phyloP scores from a whole-genome alignment of 495 filamentous ascomycete genomes.

The Penicillium mononematosum region DNA sequence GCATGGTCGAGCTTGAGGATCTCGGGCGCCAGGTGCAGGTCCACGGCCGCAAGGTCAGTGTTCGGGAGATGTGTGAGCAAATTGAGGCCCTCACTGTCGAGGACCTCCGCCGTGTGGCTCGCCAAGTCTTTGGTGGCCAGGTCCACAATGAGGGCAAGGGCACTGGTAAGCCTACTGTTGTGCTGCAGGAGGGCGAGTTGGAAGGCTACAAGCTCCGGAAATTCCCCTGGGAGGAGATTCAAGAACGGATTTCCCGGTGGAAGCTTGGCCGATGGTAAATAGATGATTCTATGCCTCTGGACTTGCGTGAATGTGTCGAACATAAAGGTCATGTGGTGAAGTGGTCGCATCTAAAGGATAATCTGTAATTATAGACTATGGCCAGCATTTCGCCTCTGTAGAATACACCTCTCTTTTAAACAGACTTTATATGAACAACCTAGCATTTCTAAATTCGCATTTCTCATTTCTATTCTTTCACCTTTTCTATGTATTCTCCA shows the following conservation, averaged over 20 bases:
- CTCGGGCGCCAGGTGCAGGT: conserved; percentile 94
- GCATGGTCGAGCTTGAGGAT: conserved; percentile 99
- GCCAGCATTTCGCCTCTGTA: conserved; percentile 24
- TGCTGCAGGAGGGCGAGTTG: conserved; percentile 72
- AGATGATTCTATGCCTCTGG: neutral
- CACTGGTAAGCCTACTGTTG: conserved; percentile 89
- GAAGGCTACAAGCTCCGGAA: conserved; percentile 45
- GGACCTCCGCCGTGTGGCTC: conserved; percentile 85
- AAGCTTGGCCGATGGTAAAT: conserved; percentile 68
- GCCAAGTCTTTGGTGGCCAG: conserved; percentile 70
- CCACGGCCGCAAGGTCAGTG: conserved; percentile 84
- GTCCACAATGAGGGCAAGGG: conserved; percentile 75
- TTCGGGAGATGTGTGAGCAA: conserved; percentile 85
- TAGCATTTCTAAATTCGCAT: neutral
- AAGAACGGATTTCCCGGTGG: conserved; percentile 80
- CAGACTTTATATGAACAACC: neutral
- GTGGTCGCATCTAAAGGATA: conserved; percentile 13
- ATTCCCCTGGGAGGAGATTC: conserved; percentile 85
- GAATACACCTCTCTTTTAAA: conserved; percentile 20
- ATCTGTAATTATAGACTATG: conserved; percentile 29
- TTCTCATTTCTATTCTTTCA: neutral
- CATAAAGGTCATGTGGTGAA: conserved; percentile 5
- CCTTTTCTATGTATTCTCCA: neutral
- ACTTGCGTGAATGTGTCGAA: conserved; percentile 4
- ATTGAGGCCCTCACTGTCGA: conserved; percentile 79